phyloP scores from a whole-genome alignment of 441 rosid genomes.

The Daphne laureola region DNA sequence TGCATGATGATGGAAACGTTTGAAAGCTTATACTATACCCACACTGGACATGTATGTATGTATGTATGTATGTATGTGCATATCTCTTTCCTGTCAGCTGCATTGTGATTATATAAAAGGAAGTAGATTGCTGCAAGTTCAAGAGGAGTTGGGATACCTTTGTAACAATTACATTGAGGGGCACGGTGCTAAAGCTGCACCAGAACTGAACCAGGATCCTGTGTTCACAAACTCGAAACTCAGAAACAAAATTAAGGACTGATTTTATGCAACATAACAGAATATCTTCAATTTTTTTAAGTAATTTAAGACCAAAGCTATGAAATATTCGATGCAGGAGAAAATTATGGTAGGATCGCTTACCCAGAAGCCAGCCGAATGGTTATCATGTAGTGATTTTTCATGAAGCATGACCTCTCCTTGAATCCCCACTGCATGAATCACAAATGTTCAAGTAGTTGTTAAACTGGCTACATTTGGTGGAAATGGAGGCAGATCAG shows the following conservation, averaged over 20 bases:
- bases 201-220: slow-evolving; percentile 90
- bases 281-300: not conserved
- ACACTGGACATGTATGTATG: no score
- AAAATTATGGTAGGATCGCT: not conserved
- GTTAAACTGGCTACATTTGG: no score
- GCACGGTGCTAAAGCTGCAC: slow-evolving; percentile 92
- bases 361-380: slow-evolving; percentile 78
- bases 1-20: not conserved
- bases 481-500: not conserved
- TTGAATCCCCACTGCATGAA: slow-evolving; percentile 70
- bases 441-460: no score
- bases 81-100: no score
- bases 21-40: no score
- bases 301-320: not conserved
- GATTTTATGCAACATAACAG: no score
- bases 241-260: no score
- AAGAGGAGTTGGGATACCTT: slow-evolving; percentile 39
- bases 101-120: not conserved
- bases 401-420: slow-evolving; percentile 89
- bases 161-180: slow-evolving; percentile 76
- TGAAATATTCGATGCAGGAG: slow-evolving; percentile 3
- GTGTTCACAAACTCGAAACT: slow-evolving; percentile 15
- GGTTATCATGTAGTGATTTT: slow-evolving; percentile 64
- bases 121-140: not conserved
- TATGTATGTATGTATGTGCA: no score